Percentiles rank a stretch among this genome's conserved stretches.
Evolutionary conservation across 176 grass and related monocot genomes (phyloP).

Genomic region (Bonia amplexicaulis): DNA sequence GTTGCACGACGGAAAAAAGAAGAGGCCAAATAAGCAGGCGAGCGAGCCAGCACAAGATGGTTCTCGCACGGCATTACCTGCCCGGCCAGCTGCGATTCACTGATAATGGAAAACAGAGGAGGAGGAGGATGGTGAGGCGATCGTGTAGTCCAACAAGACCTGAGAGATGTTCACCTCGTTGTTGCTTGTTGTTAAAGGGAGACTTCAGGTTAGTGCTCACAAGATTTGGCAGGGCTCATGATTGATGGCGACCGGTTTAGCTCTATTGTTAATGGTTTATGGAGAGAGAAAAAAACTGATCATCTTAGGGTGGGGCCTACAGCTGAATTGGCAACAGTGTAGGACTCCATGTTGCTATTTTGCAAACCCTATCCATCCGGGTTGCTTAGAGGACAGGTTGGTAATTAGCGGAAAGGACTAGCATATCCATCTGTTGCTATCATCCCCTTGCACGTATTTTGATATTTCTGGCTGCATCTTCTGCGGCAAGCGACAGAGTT

Average conservation of each 20-base stretch:
- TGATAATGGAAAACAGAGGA: not conserved
- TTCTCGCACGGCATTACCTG: slow-evolving; percentile 1
- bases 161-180: not conserved
- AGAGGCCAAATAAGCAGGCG: not conserved
- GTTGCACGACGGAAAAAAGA: not conserved
- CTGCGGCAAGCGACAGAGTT: too few relatives aligned
- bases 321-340: not conserved
- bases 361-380: slow-evolving; percentile 45
- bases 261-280: not conserved
- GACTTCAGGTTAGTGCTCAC: not conserved
- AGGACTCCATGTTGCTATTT: slow-evolving; percentile 9
- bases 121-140: not conserved
- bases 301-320: not conserved
- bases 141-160: slow-evolving; percentile 23
- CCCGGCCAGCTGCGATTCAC: slow-evolving; percentile 13
- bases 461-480: not conserved
- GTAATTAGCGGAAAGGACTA: slow-evolving; percentile 27
- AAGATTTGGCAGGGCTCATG: slow-evolving; percentile 32
- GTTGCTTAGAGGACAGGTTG: slow-evolving; percentile 34
- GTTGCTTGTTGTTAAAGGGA: slow-evolving; percentile 38
- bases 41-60: not conserved
- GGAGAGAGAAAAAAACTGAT: not conserved
- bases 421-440: slow-evolving; percentile 24
- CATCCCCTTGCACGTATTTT: slow-evolving; percentile 5
- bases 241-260: slow-evolving; percentile 25